A percentile compares a stretch with the other conserved stretches of the same genome.
phyloP scores from a whole-genome alignment of 768 basidiomycete species.

The Pulveroboletus sp. region DNA sequence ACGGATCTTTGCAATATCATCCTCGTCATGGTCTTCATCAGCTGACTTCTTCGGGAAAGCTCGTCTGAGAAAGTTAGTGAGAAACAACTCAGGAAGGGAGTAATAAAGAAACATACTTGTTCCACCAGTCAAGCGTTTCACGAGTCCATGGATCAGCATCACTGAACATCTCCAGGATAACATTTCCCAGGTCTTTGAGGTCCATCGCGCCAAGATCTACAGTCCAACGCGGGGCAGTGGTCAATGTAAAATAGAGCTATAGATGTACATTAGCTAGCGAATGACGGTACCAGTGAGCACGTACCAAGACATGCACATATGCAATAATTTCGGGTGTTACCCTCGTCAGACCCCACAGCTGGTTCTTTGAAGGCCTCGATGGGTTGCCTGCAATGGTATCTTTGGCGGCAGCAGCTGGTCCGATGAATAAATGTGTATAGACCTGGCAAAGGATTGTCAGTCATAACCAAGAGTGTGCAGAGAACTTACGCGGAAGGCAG shows the following conservation, averaged over 20 bases:
- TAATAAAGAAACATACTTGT: no score
- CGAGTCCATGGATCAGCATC: no score
- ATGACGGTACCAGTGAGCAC: neutral
- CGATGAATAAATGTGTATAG: neutral
- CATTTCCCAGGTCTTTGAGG: neutral
- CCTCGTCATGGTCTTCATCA: no score
- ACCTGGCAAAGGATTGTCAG: neutral
- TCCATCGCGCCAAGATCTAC: neutral
- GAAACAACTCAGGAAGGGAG: no score
- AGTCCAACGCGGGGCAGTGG: neutral
- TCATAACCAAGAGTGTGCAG: no score
- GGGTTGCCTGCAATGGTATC: neutral
- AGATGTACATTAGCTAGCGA: neutral
- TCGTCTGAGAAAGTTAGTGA: no score
- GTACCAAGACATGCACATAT: neutral
- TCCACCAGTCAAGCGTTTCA: no score
- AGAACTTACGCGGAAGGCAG: neutral
- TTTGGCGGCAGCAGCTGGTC: neutral
- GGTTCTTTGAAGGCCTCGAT: neutral
- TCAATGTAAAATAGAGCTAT: slow-evolving; percentile 1
- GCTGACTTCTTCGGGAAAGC: no score
- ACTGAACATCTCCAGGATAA: no score
- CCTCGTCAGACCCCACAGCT: neutral
- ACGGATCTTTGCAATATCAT: no score
- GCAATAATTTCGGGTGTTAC: neutral